Conservation (phyloP, 2,329 filamentous ascomycete genomes). For the Madurella mycetomatis region DNA sequence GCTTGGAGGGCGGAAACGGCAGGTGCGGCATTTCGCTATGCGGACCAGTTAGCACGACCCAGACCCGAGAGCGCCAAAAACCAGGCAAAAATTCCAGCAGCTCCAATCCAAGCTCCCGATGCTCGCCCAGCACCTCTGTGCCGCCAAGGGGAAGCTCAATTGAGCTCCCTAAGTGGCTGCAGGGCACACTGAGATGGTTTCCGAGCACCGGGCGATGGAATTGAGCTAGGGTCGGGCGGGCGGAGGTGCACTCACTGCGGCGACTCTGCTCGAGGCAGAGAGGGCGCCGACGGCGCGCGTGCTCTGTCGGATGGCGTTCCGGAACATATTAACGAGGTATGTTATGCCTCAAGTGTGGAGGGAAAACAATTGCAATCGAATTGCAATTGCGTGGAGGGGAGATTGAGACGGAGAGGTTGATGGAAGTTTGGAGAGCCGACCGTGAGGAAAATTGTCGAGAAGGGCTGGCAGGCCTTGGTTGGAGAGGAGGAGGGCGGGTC, state of each 20-base stretch:
- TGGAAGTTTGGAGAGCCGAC: slow-evolving; percentile 35
- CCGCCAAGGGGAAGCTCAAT: slow-evolving; percentile 35
- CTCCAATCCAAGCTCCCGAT: slow-evolving; percentile 37
- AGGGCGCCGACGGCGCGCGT: slow-evolving; percentile 91
- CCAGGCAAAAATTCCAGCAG: slow-evolving; percentile 29
- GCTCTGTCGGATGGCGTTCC: slow-evolving; percentile 96
- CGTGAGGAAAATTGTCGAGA: slow-evolving; percentile 29
- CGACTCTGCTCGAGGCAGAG: slow-evolving; percentile 86
- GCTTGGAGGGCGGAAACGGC: slow-evolving; percentile 66
- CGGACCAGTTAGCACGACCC: slow-evolving; percentile 37
- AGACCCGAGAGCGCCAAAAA: slow-evolving; percentile 22
- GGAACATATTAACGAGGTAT: slow-evolving; percentile 75
- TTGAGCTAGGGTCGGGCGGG: slow-evolving; percentile 38
- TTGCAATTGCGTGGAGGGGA: slow-evolving; percentile 61
- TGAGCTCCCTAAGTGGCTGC: slow-evolving; percentile 31
- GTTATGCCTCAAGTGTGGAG: slow-evolving; percentile 47
- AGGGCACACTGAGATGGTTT: slow-evolving; percentile 34
- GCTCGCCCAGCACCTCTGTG: slow-evolving; percentile 30
- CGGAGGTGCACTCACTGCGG: slow-evolving; percentile 74
- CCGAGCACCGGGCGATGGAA: slow-evolving; percentile 43
- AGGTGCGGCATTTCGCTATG: slow-evolving; percentile 82
- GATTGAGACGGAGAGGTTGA: slow-evolving; percentile 48
- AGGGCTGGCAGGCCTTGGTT: slow-evolving; percentile 27
- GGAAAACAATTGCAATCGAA: slow-evolving; percentile 58
- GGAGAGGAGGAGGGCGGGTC: slow-evolving; percentile 22